phyloP scores from a whole-genome alignment of 768 basidiomycete species.

The Guyanaporus albipodus region DNA sequence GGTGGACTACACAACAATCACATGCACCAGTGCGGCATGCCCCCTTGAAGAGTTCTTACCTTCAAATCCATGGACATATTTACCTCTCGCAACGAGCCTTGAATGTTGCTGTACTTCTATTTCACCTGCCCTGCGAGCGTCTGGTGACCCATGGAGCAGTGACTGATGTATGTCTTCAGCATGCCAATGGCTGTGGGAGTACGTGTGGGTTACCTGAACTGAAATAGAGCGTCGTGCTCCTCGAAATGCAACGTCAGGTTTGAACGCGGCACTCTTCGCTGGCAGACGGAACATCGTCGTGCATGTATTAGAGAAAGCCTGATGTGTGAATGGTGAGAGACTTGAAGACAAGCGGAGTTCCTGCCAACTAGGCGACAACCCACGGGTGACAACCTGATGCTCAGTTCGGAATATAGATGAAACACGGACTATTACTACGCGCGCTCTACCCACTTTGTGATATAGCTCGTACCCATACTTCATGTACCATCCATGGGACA shows the following conservation, averaged over 20 bases:
- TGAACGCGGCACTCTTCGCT: conserved; percentile 14
- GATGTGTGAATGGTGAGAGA: conserved; percentile 5
- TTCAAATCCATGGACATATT: conserved; percentile 90
- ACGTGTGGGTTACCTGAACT: conserved; percentile 49
- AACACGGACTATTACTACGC: not conserved
- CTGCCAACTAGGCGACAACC: not conserved
- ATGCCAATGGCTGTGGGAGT: conserved; percentile 21
- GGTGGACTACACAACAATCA: conserved; percentile 56
- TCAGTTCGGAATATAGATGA: not conserved
- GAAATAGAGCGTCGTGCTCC: conserved; percentile 49
- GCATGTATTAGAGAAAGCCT: not conserved
- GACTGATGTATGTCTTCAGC: conserved; percentile 48
- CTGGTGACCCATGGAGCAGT: conserved; percentile 88
- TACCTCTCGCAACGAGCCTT: conserved; percentile 83
- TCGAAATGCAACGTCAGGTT: conserved; percentile 13
- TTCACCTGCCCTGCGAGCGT: conserved; percentile 82
- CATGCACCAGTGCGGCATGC: not conserved
- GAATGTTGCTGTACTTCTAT: conserved; percentile 79
- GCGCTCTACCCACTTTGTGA: conserved; percentile 5
- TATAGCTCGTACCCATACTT: conserved; percentile 37
- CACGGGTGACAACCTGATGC: too few relatives aligned
- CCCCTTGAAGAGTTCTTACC: conserved; percentile 41
- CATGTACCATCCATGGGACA: conserved; percentile 36
- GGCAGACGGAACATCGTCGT: conserved; percentile 23
- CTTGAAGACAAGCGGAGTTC: conserved; percentile 29